Evolutionary conservation across 495 filamentous ascomycete genomes (phyloP).

Genomic region (Annulohypoxylon bovei): DNA sequence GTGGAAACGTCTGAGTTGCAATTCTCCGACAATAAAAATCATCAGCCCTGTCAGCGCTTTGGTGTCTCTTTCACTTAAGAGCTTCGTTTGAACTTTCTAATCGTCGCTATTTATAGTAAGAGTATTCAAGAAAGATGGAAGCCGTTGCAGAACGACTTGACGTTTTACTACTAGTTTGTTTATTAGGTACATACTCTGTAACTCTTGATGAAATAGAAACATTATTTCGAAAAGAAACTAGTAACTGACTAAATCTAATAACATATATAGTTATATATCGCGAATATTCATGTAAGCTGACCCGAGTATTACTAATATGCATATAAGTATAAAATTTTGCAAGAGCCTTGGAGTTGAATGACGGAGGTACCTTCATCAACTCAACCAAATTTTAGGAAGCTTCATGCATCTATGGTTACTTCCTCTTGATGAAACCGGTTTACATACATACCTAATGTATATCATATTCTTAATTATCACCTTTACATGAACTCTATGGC

Average conservation of each 20-base stretch:
- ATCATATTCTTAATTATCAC: neutral
- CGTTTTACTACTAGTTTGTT: neutral
- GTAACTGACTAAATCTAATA: neutral
- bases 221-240: neutral
- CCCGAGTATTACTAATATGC: neutral
- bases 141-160: neutral
- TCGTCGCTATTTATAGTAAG: neutral
- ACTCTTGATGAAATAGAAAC: neutral
- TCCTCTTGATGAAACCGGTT: neutral
- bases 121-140: neutral
- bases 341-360: too few relatives aligned
- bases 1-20: slow-evolving; percentile 16
- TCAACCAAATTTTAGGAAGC: neutral
- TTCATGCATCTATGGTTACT: neutral
- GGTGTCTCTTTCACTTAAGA: slow-evolving; percentile 9
- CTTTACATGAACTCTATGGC: neutral
- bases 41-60: slow-evolving; percentile 9
- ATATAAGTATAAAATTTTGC: neutral
- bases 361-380: too few relatives aligned
- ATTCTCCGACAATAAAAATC: slow-evolving; percentile 7
- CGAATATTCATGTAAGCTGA: neutral
- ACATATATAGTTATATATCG: neutral
- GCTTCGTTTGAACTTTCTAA: neutral
- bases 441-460: neutral
- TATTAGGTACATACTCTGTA: too few relatives aligned